phyloP scores from a whole-genome alignment of 2,329 filamentous ascomycete genomes.

The Calonectria henricotiae region DNA sequence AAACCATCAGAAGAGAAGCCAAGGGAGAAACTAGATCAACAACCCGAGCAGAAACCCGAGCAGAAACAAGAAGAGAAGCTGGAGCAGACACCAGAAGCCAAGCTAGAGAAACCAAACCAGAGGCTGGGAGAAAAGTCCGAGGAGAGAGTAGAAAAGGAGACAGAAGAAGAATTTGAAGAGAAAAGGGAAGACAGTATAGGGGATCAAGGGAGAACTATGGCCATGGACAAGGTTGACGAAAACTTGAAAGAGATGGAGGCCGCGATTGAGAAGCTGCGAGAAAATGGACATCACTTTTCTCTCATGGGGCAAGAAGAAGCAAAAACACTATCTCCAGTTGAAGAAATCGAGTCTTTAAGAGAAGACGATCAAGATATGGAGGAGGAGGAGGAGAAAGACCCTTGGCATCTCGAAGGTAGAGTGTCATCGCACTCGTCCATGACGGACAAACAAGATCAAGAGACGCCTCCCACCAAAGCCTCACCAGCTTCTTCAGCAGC shows the following conservation, averaged over 20 bases:
- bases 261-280: neutral
- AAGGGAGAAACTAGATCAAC: neutral
- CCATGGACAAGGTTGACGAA: neutral
- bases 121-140: neutral
- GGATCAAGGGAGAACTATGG: neutral
- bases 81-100: neutral
- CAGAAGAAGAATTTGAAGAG: neutral
- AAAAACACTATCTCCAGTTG: neutral
- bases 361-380: neutral
- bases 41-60: neutral
- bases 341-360: neutral
- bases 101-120: neutral
- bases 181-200: neutral
- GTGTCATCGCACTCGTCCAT: neutral
- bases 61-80: neutral
- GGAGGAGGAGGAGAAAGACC: slow-evolving; percentile 33
- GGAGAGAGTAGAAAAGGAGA: neutral
- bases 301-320: neutral
- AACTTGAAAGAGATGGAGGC: neutral
- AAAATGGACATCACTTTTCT: neutral
- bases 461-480: neutral
- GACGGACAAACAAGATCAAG: neutral
- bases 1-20: neutral
- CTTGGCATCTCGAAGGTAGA: slow-evolving; percentile 28
- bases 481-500: neutral